These are phyloP conservation scores for Dipteronia dyeriana DNA, from an alignment of 345 rosid species.

Conservation along the genomic window DNA sequence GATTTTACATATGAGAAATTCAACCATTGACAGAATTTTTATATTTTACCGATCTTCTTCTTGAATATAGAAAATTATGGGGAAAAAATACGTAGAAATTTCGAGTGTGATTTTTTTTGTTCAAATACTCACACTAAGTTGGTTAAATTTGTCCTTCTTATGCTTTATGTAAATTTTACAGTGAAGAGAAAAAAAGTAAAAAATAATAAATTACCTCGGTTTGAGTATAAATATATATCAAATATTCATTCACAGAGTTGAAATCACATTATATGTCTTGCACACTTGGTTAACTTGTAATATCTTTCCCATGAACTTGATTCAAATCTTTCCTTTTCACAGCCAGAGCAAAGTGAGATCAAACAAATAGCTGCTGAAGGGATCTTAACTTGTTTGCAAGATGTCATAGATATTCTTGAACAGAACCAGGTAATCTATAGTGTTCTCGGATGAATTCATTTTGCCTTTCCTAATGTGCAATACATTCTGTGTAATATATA, in stretches of 20 bases:
- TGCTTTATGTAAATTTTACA: neutral
- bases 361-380: conserved; percentile 85
- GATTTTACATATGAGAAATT: conserved; percentile 14
- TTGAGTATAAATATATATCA: neutral
- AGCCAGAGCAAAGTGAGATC: conserved; percentile 81
- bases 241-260: neutral
- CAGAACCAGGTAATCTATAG: conserved; percentile 63
- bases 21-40: neutral
- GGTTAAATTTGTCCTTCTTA: neutral
- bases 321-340: conserved; percentile 32
- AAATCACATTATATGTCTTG: neutral
- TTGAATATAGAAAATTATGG: neutral
- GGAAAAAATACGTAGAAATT: neutral
- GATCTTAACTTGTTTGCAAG: conserved; percentile 86
- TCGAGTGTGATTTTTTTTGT: neutral
- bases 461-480: neutral
- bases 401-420: conserved; percentile 77
- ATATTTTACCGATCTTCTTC: neutral
- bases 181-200: neutral
- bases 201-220: neutral
- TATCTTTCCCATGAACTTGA: conserved; percentile 10
- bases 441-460: conserved; percentile 1
- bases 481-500: neutral
- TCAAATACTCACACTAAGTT: neutral
- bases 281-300: neutral